Percentiles rank a stretch among this genome's conserved stretches.
These are phyloP conservation scores for Penicillium sp. DNA, from an alignment of 2,329 filamentous ascomycete species.

Conservation along the genomic window DNA sequence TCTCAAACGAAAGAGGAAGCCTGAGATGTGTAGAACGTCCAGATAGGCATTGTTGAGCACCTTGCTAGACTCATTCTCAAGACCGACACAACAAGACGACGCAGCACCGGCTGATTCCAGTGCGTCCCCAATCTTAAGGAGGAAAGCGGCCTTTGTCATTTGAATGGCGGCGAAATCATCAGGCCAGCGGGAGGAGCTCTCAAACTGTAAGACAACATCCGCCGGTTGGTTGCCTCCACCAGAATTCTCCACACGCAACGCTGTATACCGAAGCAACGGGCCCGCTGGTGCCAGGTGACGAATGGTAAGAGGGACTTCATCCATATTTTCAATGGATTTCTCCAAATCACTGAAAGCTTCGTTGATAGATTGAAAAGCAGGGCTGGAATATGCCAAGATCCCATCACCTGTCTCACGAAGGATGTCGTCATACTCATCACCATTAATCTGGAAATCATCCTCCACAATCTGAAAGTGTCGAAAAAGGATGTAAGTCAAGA, in stretches of 20 bases:
- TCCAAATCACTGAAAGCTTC: slow-evolving; percentile 72
- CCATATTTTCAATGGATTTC: slow-evolving; percentile 69
- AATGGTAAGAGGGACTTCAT: slow-evolving; percentile 82
- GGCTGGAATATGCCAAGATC: slow-evolving; percentile 43
- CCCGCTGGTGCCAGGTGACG: slow-evolving; percentile 73
- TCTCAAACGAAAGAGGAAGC: slow-evolving; percentile 75
- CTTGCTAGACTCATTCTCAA: slow-evolving; percentile 70
- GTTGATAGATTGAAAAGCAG: slow-evolving; percentile 64
- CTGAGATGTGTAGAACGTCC: slow-evolving; percentile 71
- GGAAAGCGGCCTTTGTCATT: slow-evolving; percentile 86
- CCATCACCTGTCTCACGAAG: slow-evolving; percentile 32
- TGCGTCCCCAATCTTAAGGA: slow-evolving; percentile 68
- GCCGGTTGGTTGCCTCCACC: slow-evolving; percentile 52
- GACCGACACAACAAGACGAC: slow-evolving; percentile 67
- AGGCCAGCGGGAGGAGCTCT: slow-evolving; percentile 89
- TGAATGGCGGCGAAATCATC: slow-evolving; percentile 89
- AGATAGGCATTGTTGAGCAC: slow-evolving; percentile 77
- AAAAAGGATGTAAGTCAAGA: slow-evolving; percentile 67
- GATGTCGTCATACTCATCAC: slow-evolving; percentile 49
- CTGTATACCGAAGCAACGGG: slow-evolving; percentile 70
- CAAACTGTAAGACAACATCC: slow-evolving; percentile 83
- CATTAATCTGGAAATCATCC: slow-evolving; percentile 53
- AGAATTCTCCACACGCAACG: slow-evolving; percentile 31
- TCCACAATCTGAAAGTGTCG: slow-evolving; percentile 64
- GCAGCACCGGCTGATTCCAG: slow-evolving; percentile 61